Percentiles rank a stretch among this genome's conserved stretches.
These are phyloP conservation scores for Entophlyctis luteolus DNA, from an alignment of 192 early-diverging fungal genomes.

Conservation along the genomic window DNA sequence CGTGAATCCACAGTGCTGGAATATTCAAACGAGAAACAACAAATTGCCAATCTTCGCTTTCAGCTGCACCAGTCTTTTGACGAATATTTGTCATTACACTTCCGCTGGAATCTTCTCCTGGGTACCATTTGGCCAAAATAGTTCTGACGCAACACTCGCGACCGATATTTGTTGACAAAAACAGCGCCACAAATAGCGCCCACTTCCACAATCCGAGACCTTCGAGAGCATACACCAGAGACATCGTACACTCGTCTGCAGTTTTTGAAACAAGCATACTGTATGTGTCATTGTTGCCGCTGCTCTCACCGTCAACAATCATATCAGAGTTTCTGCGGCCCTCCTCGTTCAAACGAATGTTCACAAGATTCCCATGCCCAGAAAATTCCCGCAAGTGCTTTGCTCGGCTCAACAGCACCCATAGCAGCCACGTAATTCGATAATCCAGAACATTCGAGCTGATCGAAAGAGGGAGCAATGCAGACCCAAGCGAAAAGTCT, in stretches of 20 bases:
- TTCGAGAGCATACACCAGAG: conserved; percentile 71
- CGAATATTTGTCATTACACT: conserved; percentile 21
- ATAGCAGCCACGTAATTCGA: conserved; percentile 67
- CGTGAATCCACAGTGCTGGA: conserved; percentile 62
- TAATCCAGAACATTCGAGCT: conserved; percentile 59
- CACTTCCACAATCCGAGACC: conserved; percentile 75
- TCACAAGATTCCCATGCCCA: background rate
- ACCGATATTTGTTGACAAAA: conserved; percentile 48
- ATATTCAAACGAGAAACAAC: conserved; percentile 56
- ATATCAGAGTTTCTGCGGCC: background rate
- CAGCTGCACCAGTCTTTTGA: conserved; percentile 5
- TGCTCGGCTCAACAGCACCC: conserved; percentile 44
- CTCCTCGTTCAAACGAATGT: background rate
- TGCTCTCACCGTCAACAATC: background rate
- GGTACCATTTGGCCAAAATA: conserved; percentile 39
- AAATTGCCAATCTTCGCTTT: conserved; percentile 50
- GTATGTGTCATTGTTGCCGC: background rate
- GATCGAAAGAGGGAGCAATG: conserved; percentile 58
- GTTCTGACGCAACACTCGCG: conserved; percentile 46
- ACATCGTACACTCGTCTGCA: conserved; percentile 46
- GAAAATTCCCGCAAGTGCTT: conserved; percentile 44
- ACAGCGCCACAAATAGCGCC: conserved; percentile 74
- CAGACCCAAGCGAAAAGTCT: conserved; percentile 52
- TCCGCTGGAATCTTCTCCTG: conserved; percentile 35
- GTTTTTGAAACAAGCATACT: conserved; percentile 14